Conservation (phyloP, 768 basidiomycete genomes). For the Tricholoma hemisulphureum region DNA sequence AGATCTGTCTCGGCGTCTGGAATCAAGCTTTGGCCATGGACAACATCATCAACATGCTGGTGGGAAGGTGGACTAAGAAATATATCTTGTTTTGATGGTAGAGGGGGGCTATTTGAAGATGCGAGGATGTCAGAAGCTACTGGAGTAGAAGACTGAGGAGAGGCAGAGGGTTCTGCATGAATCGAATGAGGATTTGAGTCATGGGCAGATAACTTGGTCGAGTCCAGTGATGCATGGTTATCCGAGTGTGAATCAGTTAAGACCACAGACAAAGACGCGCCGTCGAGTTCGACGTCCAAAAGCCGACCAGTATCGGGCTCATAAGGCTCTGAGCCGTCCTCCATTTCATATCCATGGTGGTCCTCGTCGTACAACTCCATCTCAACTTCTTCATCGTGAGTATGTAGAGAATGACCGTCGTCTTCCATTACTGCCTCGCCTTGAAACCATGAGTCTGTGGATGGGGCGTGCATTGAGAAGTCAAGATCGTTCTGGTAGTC, state of each 20-base stretch:
- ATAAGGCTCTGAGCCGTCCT: conserved; percentile 37
- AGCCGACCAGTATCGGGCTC: conserved; percentile 30
- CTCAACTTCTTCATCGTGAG: conserved; percentile 51
- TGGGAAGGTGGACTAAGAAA: background rate
- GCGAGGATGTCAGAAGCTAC: background rate
- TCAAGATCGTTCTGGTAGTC: conserved; percentile 59
- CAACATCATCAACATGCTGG: background rate
- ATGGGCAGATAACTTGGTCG: background rate
- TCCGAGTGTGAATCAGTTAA: background rate
- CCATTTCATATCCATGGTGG: conserved; percentile 58
- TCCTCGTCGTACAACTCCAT: conserved; percentile 57
- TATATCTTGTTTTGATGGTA: background rate
- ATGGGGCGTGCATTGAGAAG: conserved; percentile 55
- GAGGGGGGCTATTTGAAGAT: background rate
- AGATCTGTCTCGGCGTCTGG: background rate
- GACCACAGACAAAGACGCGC: conserved; percentile 29
- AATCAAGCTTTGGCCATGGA: background rate
- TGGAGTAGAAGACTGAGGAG: background rate
- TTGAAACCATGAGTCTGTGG: conserved; percentile 51
- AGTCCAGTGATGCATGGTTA: conserved; percentile 12
- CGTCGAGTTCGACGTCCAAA: conserved; percentile 50
- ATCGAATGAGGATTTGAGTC: background rate
- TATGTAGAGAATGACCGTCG: conserved; percentile 33
- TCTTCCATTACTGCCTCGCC: conserved; percentile 62
- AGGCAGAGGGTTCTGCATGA: background rate